These are phyloP conservation scores for Phytomonas francai DNA, from an alignment of 208 protist genomes.

Conservation along the genomic window DNA sequence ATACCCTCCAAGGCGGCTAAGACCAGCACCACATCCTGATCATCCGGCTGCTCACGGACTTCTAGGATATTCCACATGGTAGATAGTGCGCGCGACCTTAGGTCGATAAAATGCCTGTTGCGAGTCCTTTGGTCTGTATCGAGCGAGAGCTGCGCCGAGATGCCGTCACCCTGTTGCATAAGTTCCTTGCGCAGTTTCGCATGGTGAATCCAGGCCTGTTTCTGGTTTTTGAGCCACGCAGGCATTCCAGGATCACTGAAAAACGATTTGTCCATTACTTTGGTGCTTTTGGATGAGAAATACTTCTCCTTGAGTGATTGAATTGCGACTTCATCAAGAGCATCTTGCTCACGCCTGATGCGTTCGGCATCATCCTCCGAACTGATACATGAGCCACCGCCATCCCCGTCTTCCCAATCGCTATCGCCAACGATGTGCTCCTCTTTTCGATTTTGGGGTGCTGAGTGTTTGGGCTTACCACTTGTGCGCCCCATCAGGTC, in stretches of 20 bases:
- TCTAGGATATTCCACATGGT: constrained; percentile 75
- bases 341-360: constrained; percentile 38
- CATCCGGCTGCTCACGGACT: constrained; percentile 49
- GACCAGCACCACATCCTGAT: constrained; percentile 46
- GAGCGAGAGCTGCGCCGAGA: constrained; percentile 19
- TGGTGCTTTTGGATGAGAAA: constrained; percentile 59
- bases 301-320: constrained; percentile 40
- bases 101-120: constrained; percentile 66
- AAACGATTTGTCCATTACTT: constrained; percentile 62
- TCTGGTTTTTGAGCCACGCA: constrained; percentile 46
- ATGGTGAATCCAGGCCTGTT: constrained; percentile 61
- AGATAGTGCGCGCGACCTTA: constrained; percentile 65
- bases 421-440: constrained; percentile 17
- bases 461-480: background rate
- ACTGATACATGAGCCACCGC: constrained; percentile 18
- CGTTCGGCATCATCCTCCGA: constrained; percentile 47
- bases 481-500: background rate
- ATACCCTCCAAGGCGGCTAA: constrained; percentile 50
- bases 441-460: background rate
- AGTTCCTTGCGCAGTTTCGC: constrained; percentile 73
- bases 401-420: constrained; percentile 26
- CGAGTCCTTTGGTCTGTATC: constrained; percentile 59
- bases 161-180: constrained; percentile 2
- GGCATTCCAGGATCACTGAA: constrained; percentile 33
- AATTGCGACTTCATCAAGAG: constrained; percentile 21